These are phyloP conservation scores for Geotrichum aggregatum DNA, from an alignment of 1,139 yeast genomes.

Conservation along the genomic window DNA sequence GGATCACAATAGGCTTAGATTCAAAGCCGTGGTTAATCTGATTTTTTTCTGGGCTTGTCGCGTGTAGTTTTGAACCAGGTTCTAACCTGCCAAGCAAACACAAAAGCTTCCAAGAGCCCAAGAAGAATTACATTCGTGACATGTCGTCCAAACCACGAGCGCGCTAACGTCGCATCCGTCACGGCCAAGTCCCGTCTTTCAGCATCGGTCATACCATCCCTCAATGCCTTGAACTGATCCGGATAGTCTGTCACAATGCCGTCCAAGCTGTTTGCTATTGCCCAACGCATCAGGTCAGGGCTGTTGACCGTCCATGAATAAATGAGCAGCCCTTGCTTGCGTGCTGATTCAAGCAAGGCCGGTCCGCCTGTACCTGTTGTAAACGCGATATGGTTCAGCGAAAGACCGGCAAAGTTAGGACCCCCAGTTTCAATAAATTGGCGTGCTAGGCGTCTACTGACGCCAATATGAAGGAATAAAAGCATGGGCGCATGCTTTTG, in stretches of 20 bases:
- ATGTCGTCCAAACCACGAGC: conserved; percentile 1
- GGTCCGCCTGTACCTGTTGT: conserved; percentile 37
- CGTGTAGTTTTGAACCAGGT: not conserved
- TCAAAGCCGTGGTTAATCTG: too few relatives aligned
- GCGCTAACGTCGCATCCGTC: not conserved
- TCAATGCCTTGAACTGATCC: conserved; percentile 27
- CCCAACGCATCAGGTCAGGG: conserved; percentile 42
- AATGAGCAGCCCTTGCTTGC: conserved; percentile 48
- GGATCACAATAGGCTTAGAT: not conserved
- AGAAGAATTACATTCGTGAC: not conserved
- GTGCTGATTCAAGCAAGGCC: conserved; percentile 37
- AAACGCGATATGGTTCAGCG: conserved; percentile 34
- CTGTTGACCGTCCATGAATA: conserved; percentile 81
- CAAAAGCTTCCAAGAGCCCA: not conserved
- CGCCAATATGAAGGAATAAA: conserved; percentile 50
- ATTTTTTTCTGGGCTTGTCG: not conserved
- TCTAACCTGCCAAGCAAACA: not conserved
- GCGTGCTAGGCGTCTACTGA: conserved; percentile 41
- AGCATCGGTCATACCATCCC: not conserved
- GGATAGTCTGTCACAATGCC: conserved; percentile 67
- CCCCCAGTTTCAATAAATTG: conserved; percentile 43
- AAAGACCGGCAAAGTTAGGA: conserved; percentile 30
- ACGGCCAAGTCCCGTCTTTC: not conserved
- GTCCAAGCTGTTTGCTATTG: conserved; percentile 47
- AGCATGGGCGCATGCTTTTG: conserved; percentile 45